Evolutionary conservation across 148 eudicot species (phyloP), one percentile per base, ranked within the genome.

Genomic region (Persicaria maculosa): DNA sequence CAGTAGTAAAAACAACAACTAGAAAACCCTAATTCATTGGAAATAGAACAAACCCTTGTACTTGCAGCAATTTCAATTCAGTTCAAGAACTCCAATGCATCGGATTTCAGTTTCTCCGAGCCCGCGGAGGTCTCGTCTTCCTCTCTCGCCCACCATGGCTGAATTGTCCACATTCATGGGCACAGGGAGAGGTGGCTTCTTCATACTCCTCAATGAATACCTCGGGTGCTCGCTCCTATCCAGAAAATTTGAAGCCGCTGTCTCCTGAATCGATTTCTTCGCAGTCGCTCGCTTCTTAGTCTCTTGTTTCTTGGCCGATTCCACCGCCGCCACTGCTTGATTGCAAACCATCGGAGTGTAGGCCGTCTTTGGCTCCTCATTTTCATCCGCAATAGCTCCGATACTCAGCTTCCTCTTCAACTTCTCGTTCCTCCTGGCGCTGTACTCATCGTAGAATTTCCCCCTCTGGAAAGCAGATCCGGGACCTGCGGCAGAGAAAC

Each of bases 381-480:
- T 78, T 8, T 64, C 79, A 45, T 75, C 86, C 4, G 71, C 55
- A 44, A 81, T 84, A 9, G 73, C 65, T 47, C 81, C 87, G 4
- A 31, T 31, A 31, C 80, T 87, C 74, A 77, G 88, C 81, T 91
- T 93, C 74, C 86, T 83, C 83, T 78, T 87, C 74, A 93, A 79
- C 86, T 91, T 88, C 86, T 93, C 98, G 14, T 93, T 91, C 71
- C 98, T 91, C 74, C 91, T 91, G 0, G 90, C 95, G 7, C 84
- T 74, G 72, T 93, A 93, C 78, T 82, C 89, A 0, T 93, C 91
- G 74, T 93, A 93, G 31, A 88, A 86, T 47, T 82, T 78, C 4
- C 98, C 98, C 74, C 98, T 84, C 69, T 88, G 87, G 50, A 93
- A 86, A 62, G 82, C 19, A 43, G 86, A 85, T 65, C 46, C 19